Percentiles rank a stretch among this genome's conserved stretches.
Conservation (phyloP, 768 basidiomycete genomes). For the Pleurotus ostreatus region DNA sequence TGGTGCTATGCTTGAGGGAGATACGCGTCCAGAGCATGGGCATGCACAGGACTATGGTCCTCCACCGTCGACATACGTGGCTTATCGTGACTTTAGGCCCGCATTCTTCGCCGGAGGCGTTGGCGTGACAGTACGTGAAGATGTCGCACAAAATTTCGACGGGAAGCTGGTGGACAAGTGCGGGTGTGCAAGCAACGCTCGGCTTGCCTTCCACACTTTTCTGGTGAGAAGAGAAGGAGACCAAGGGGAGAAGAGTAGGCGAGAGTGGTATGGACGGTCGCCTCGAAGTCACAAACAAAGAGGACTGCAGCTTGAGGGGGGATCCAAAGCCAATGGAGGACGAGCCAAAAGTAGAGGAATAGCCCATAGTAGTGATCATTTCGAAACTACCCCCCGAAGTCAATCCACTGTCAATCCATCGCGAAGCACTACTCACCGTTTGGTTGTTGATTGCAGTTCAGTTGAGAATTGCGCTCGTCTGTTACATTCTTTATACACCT, state of each 20-base stretch:
- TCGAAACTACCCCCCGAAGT: neutral
- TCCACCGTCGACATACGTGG: slow-evolving; percentile 2
- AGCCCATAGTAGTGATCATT: slow-evolving; percentile 1
- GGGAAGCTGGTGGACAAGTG: neutral
- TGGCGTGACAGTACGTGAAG: neutral
- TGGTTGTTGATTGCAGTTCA: too few relatives aligned
- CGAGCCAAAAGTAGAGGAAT: neutral
- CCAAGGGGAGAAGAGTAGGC: neutral
- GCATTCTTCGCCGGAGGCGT: neutral
- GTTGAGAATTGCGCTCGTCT: too few relatives aligned
- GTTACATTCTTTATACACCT: too few relatives aligned
- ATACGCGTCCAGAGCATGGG: neutral
- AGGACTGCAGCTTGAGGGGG: neutral
- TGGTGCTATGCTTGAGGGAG: neutral
- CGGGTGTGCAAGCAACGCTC: neutral
- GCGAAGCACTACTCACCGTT: too few relatives aligned
- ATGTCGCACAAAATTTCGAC: neutral
- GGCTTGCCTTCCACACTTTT: neutral
- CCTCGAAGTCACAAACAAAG: neutral
- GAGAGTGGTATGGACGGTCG: slow-evolving; percentile 1
- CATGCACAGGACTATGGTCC: neutral
- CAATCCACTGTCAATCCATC: too few relatives aligned
- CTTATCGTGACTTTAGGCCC: neutral
- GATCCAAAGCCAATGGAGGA: neutral
- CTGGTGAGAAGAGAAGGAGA: neutral